Base-by-base conservation (phyloP, 257 asterid genomes). In the Petrea volubilis region DNA sequence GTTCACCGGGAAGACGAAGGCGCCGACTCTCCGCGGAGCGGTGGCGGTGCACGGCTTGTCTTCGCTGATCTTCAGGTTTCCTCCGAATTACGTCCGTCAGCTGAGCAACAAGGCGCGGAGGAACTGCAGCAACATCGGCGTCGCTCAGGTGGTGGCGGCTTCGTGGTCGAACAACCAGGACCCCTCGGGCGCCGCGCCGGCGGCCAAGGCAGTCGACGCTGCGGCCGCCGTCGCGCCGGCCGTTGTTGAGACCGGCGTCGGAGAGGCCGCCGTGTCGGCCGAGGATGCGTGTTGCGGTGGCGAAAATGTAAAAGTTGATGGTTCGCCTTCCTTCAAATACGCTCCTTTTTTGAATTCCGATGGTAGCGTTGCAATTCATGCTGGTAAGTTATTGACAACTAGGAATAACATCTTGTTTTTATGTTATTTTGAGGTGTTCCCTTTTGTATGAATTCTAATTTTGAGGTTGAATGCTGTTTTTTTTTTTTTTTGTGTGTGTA, bases 321-420 rank as follows among this genome's bases (percentile, higher is more conserved):
- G 66, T 65, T 74, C 77, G 76, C 73, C 79, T 71, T 31, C 36
- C 65, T 60, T 31, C 57, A 78, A 81, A 17, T 87, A 83, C 79
- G 77, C 85, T 56, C 82, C 96, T 0, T 88, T 88, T 86, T 72
- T 92, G 85, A 71, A 77, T 63, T 79, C 82, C 15, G 93, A 87
- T 79, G 96, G 93, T 33, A 93, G 98, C 85, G 70, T 93, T 41
- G 92, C 97, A 11, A 82, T 93, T 88, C 98, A 93, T 87, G 98
- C 96, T 47, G 98, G 98, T 93, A 88, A 15, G 76, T 43, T 46
- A 11, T 33, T 31, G 7, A 0, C 55, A 15, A 21, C 14, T 74
- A 0, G 6, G 29, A 44, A 43, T 41, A 27, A 24, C 21, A 2
- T 60, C 17, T 9, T 15, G 1, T 75, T 40, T 21, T 18, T 36